Evolutionary conservation across 106 monocot species (phyloP).

Genomic region (Agapanthus africanus): DNA sequence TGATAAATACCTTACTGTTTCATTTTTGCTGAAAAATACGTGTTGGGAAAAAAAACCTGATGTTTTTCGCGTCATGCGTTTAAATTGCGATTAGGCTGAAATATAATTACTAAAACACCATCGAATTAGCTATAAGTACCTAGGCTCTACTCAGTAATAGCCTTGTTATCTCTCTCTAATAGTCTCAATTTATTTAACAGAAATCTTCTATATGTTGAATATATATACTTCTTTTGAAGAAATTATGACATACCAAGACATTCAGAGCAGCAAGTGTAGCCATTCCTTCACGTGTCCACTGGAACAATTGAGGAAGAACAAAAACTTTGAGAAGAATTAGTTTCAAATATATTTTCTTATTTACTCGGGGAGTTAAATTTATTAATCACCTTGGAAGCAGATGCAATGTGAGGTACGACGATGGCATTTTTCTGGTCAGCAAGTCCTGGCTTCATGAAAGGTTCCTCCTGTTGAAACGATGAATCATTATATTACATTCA

Average conservation of each 20-base stretch:
- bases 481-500: background rate
- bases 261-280: constrained; percentile 94
- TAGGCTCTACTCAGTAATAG: too few relatives aligned
- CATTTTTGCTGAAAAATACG: too few relatives aligned
- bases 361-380: too few relatives aligned
- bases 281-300: constrained; percentile 99
- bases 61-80: too few relatives aligned
- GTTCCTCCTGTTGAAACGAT: constrained; percentile 73
- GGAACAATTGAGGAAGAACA: constrained; percentile 4
- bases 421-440: constrained; percentile 91
- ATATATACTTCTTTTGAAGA: background rate
- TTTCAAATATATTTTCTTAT: too few relatives aligned
- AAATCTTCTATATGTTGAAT: background rate
- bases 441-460: constrained; percentile 97
- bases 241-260: constrained; percentile 57
- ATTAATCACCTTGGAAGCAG: constrained; percentile 99
- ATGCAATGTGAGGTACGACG: constrained; percentile 95
- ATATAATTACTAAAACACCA: too few relatives aligned
- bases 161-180: too few relatives aligned
- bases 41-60: too few relatives aligned
- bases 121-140: too few relatives aligned
- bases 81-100: too few relatives aligned
- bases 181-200: too few relatives aligned
- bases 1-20: too few relatives aligned
- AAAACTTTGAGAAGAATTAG: background rate